Evolutionary conservation across 176 grass and related monocot species (phyloP), one percentile per base, ranked within the genome.

Genomic region (Hyparrhenia diplandra): DNA sequence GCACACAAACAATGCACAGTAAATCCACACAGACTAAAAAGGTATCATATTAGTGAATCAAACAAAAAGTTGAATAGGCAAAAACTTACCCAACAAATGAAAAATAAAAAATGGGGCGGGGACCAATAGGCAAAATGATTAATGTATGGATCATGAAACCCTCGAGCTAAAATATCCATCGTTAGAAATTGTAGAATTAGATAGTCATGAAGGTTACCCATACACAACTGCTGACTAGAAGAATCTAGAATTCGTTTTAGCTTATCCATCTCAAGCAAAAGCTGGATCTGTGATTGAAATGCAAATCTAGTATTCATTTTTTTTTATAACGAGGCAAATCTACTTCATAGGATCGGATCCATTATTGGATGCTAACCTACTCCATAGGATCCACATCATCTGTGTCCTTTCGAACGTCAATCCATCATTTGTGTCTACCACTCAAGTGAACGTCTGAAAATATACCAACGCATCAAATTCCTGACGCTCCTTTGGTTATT

Each of bases 391-490:
- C n/a, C n/a, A n/a, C 75, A 40, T 51, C n/a, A 80, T 79, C 68
- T 59, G 45, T 73, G 69, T 42, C 65, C n/a, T n/a, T n/a, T n/a
- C n/a, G n/a, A n/a, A n/a, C n/a, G n/a, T n/a, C n/a, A n/a, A n/a
- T n/a, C n/a, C n/a, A n/a, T n/a, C n/a, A n/a, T n/a, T n/a, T n/a
- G n/a, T n/a, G 69, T 42, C 66, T 71, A 52, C 72, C 34, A 77
- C 30, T 83, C 20, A 35, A 62, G 24, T 62, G 29, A 67, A 30
- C 66, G 23, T 32, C 81, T 80, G 61, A 80, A 73, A 68, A n/a
- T n/a, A 73, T 79, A 83, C 43, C 36, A 79, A 29, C 34, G 58
- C 67, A 83, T 83, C 67, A 71, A 67, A 69, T 84, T 88, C 46
- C 57, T 68, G 80, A 30, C 58, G 29, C 45, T 45, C 74, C 79